A percentile compares a stretch with the other conserved stretches of the same genome.
Evolutionary conservation across 257 asterid genomes (phyloP).

Genomic region (Solanum chaucha): DNA sequence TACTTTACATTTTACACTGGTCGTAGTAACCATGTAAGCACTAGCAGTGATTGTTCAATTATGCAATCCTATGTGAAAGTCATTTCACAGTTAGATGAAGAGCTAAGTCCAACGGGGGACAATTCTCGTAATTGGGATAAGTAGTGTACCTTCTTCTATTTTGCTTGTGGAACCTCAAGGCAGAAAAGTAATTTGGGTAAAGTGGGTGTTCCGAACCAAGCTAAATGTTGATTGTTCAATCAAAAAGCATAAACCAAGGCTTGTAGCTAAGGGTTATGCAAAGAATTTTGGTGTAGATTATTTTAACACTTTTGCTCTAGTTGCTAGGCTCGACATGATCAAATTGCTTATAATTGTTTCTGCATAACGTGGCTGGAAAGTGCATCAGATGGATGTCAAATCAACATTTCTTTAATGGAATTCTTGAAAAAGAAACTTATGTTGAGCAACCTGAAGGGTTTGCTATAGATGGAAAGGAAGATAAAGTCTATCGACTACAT

Average conservation of each 20-base stretch:
- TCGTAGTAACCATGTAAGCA: background rate
- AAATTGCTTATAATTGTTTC: too few relatives aligned
- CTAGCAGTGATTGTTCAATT: background rate
- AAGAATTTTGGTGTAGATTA: too few relatives aligned
- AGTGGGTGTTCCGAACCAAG: too few relatives aligned
- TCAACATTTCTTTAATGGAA: background rate
- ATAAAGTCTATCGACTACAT: background rate
- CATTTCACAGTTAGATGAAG: background rate
- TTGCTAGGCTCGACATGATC: background rate
- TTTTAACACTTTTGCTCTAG: too few relatives aligned
- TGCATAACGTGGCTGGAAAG: background rate
- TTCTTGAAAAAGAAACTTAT: too few relatives aligned
- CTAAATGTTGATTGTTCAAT: too few relatives aligned
- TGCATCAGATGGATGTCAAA: background rate
- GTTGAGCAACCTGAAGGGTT: background rate
- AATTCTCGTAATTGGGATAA: background rate
- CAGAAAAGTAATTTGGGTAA: too few relatives aligned
- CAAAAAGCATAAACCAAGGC: too few relatives aligned
- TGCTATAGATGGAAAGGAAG: background rate
- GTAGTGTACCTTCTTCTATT: background rate
- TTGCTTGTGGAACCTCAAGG: too few relatives aligned
- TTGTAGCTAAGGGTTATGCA: too few relatives aligned
- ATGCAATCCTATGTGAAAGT: background rate
- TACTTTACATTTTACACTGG: too few relatives aligned
- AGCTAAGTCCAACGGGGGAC: background rate